Percentiles rank a stretch among this genome's conserved stretches.
Conservation (phyloP, 208 protist genomes). For the Leishmania aethiopica region DNA sequence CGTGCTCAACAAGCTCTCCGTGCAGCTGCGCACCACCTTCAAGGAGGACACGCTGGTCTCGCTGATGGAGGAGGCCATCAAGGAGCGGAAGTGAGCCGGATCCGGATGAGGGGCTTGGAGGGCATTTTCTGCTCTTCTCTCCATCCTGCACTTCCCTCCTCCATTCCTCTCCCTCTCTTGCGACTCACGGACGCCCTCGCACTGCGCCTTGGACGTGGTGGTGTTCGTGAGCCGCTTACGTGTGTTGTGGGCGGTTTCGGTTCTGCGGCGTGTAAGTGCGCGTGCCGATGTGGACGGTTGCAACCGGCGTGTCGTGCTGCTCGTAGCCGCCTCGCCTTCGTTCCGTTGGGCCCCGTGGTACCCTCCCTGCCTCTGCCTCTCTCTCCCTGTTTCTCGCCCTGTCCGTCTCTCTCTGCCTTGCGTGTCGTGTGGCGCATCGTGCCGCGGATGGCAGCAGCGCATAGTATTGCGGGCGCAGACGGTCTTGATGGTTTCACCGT, state of each 20-base stretch:
- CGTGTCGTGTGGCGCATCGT: too few species aligned
- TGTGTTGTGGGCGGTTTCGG: not conserved
- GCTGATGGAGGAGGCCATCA: constrained; percentile 46
- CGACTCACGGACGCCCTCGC: not conserved
- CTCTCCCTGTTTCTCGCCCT: not conserved
- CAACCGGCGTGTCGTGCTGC: not conserved
- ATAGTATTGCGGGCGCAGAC: too few species aligned
- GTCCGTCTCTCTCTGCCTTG: not conserved
- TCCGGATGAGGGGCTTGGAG: not conserved
- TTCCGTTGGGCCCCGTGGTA: not conserved
- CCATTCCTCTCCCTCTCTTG: not conserved
- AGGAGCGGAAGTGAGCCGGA: constrained; percentile 23
- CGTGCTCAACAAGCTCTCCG: constrained; percentile 51
- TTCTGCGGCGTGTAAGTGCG: not conserved
- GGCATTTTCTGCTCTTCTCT: not conserved
- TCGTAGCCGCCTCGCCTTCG: not conserved
- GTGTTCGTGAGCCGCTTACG: not conserved
- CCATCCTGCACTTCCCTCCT: not conserved
- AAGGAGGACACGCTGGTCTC: constrained; percentile 33
- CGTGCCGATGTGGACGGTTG: not conserved
- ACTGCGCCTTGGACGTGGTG: not conserved
- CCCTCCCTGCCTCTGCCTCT: not conserved
- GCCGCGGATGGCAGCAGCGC: too few species aligned
- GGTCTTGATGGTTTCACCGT: too few species aligned
- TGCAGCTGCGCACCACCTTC: constrained; percentile 41